These are phyloP conservation scores for Claviceps capensis DNA, from an alignment of 2,329 filamentous ascomycete genomes.

Conservation along the genomic window DNA sequence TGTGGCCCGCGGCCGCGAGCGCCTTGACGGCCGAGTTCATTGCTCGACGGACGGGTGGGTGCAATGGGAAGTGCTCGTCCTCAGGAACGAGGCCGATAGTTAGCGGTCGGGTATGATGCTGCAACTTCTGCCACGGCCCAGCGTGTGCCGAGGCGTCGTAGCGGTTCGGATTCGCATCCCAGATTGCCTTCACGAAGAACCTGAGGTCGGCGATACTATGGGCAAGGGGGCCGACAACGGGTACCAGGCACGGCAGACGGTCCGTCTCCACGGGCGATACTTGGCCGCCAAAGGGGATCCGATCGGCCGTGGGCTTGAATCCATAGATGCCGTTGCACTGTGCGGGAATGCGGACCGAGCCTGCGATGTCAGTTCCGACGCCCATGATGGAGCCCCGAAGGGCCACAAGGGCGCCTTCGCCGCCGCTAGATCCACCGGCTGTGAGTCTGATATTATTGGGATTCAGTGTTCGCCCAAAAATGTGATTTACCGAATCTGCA, in stretches of 20 bases:
- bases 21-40: constrained; percentile 24
- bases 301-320: constrained; percentile 39
- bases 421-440: constrained; percentile 13
- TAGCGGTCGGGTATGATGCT: constrained; percentile 13
- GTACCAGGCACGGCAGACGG: constrained; percentile 12
- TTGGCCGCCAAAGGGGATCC: constrained; percentile 30
- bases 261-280: constrained; percentile 9
- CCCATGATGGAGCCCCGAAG: constrained; percentile 13
- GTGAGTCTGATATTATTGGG: constrained; percentile 20
- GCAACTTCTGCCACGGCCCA: constrained; percentile 30
- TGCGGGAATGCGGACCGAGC: constrained; percentile 37
- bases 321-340: constrained; percentile 43
- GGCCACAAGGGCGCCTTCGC: constrained; percentile 12
- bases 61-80: constrained; percentile 32
- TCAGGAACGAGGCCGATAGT: constrained; percentile 35
- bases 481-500: constrained; percentile 25
- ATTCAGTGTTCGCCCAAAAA: constrained; percentile 15
- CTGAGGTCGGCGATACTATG: constrained; percentile 19
- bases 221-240: constrained; percentile 29
- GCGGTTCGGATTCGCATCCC: constrained; percentile 27
- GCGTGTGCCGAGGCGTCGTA: constrained; percentile 28
- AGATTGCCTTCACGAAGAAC: constrained; percentile 21
- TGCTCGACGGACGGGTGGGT: constrained; percentile 34
- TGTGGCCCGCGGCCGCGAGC: constrained; percentile 30
- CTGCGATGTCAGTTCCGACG: constrained; percentile 18